Evolutionary conservation across 352 stramenopile genomes (phyloP).

Genomic region (Phytophthora cactorum): DNA sequence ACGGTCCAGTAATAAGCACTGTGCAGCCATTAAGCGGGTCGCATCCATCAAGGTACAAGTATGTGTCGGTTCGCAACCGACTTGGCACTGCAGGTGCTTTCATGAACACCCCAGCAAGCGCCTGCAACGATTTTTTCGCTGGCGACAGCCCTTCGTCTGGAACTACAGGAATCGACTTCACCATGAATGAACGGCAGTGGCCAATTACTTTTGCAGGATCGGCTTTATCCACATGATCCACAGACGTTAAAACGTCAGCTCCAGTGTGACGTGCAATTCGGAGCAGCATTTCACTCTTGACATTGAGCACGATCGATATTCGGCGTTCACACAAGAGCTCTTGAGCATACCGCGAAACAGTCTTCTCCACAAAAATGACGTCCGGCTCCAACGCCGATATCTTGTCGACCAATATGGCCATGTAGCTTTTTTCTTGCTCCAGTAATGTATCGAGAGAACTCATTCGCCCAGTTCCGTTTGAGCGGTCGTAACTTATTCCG

Average conservation of each 20-base stretch:
- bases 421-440: slow-evolving; percentile 97
- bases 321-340: slow-evolving; percentile 91
- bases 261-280: slow-evolving; percentile 94
- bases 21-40: slow-evolving; percentile 95
- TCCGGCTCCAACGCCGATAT: slow-evolving; percentile 96
- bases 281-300: slow-evolving; percentile 92
- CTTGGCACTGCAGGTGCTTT: slow-evolving; percentile 27
- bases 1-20: slow-evolving; percentile 92
- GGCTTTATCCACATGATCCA: slow-evolving; percentile 91
- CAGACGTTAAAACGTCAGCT: slow-evolving; percentile 91
- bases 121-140: slow-evolving; percentile 38
- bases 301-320: slow-evolving; percentile 95
- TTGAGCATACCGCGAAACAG: slow-evolving; percentile 92
- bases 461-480: slow-evolving; percentile 82
- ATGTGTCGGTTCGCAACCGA: slow-evolving; percentile 80
- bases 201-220: slow-evolving; percentile 62
- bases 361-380: slow-evolving; percentile 94
- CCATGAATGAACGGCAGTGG: slow-evolving; percentile 70
- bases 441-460: slow-evolving; percentile 96
- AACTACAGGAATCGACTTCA: slow-evolving; percentile 61
- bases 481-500: slow-evolving; percentile 97
- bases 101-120: slow-evolving; percentile 36
- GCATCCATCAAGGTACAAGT: slow-evolving; percentile 95
- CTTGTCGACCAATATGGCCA: slow-evolving; percentile 97
- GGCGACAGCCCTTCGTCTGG: slow-evolving; percentile 41